These are phyloP conservation scores for Gossypium stocksii DNA, from an alignment of 345 rosid species.

Conservation along the genomic window DNA sequence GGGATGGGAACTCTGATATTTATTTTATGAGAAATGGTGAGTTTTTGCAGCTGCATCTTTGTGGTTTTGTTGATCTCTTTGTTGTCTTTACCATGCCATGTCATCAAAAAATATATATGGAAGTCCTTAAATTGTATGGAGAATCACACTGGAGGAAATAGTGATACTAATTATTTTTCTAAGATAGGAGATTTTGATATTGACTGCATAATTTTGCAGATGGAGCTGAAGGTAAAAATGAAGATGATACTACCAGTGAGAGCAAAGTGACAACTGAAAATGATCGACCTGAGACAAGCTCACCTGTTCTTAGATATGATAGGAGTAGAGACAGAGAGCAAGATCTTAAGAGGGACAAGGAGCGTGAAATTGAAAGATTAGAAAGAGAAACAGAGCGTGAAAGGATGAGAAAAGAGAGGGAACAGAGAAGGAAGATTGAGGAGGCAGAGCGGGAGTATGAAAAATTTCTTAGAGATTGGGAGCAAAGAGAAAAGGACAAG, in stretches of 20 bases:
- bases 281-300: constrained; percentile 65
- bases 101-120: neutral
- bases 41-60: constrained; percentile 14
- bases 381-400: constrained; percentile 94
- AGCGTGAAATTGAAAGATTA: constrained; percentile 75
- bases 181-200: constrained; percentile 1
- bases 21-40: constrained; percentile 51
- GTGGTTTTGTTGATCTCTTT: neutral
- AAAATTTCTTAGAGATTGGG: constrained; percentile 89
- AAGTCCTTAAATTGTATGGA: neutral
- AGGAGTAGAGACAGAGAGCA: constrained; percentile 64
- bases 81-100: neutral
- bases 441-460: constrained; percentile 93
- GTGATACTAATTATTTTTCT: neutral
- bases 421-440: constrained; percentile 81
- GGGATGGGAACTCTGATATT: constrained; percentile 60
- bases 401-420: constrained; percentile 83
- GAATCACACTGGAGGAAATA: neutral
- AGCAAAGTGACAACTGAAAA: constrained; percentile 52
- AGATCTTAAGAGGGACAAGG: constrained; percentile 73
- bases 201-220: constrained; percentile 33
- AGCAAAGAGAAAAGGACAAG: constrained; percentile 83
- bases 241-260: constrained; percentile 64
- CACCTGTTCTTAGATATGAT: constrained; percentile 77
- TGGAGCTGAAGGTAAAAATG: constrained; percentile 49